A percentile compares a stretch with the other conserved stretches of the same genome.
phyloP scores from a whole-genome alignment of 306 rosid genomes.

The Rosa multiflora region DNA sequence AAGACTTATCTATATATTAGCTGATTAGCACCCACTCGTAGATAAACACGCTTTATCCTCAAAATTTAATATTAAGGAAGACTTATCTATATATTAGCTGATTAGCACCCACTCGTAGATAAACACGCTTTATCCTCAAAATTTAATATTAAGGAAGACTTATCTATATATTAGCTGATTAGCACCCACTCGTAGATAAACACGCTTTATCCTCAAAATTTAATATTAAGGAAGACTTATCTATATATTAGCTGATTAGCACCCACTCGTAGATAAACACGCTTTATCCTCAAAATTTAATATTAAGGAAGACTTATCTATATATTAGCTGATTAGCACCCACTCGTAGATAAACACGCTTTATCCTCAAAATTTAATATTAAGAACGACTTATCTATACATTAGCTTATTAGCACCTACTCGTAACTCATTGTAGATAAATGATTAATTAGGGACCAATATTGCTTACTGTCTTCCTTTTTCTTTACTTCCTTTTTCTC shows the following conservation, averaged over 20 bases:
- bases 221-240: neutral
- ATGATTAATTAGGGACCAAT: conserved; percentile 22
- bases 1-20: neutral
- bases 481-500: neutral
- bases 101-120: neutral
- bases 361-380: no score
- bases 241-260: neutral
- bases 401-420: neutral
- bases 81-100: neutral
- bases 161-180: neutral
- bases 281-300: no score
- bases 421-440: neutral
- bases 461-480: neutral
- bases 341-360: neutral
- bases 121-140: no score
- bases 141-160: neutral
- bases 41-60: no score
- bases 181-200: neutral
- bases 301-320: neutral
- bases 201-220: no score
- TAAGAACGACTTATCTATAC: neutral
- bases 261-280: neutral
- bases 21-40: neutral
- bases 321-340: neutral
- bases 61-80: neutral